These are phyloP conservation scores for Starmera stellimalicola DNA, from an alignment of 1,139 yeast species.

Conservation along the genomic window DNA sequence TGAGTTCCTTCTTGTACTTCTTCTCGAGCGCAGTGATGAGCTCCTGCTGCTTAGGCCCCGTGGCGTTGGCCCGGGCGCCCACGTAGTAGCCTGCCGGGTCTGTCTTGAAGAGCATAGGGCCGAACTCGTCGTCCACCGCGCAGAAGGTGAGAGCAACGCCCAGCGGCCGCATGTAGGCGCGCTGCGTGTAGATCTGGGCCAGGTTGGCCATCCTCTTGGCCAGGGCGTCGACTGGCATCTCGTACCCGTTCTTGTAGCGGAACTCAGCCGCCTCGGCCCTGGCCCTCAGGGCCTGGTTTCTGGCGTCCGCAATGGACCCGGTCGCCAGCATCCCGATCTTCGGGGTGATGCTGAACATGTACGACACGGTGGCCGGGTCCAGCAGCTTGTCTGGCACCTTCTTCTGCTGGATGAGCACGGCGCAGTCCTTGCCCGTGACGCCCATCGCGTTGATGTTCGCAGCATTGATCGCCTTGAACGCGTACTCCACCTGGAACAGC, in stretches of 20 bases:
- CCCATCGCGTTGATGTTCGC: slow-evolving; percentile 87
- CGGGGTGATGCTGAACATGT: slow-evolving; percentile 74
- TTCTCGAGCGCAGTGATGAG: slow-evolving; percentile 87
- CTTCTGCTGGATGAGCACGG: slow-evolving; percentile 90
- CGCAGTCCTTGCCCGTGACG: slow-evolving; percentile 76
- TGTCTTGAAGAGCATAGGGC: slow-evolving; percentile 86
- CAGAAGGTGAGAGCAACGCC: slow-evolving; percentile 89
- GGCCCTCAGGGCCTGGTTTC: slow-evolving; percentile 84
- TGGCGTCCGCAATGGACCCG: slow-evolving; percentile 95
- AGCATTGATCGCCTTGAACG: slow-evolving; percentile 93
- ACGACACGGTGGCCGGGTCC: slow-evolving; percentile 78
- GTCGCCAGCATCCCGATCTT: slow-evolving; percentile 87
- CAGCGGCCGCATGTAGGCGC: slow-evolving; percentile 98
- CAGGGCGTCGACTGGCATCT: slow-evolving; percentile 90
- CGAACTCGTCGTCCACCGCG: slow-evolving; percentile 78
- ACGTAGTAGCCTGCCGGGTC: slow-evolving; percentile 97
- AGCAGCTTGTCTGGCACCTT: slow-evolving; percentile 92
- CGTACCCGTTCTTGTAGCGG: slow-evolving; percentile 89
- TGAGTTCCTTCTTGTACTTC: slow-evolving; percentile 74
- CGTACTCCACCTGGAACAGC: slow-evolving; percentile 93
- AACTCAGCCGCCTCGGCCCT: slow-evolving; percentile 92
- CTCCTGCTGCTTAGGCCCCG: slow-evolving; percentile 97
- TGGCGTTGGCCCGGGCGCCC: slow-evolving; percentile 86
- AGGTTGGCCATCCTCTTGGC: slow-evolving; percentile 94
- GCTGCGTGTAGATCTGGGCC: slow-evolving; percentile 90